phyloP scores from a whole-genome alignment of 768 basidiomycete species.

The Xerocomus spinulosus region DNA sequence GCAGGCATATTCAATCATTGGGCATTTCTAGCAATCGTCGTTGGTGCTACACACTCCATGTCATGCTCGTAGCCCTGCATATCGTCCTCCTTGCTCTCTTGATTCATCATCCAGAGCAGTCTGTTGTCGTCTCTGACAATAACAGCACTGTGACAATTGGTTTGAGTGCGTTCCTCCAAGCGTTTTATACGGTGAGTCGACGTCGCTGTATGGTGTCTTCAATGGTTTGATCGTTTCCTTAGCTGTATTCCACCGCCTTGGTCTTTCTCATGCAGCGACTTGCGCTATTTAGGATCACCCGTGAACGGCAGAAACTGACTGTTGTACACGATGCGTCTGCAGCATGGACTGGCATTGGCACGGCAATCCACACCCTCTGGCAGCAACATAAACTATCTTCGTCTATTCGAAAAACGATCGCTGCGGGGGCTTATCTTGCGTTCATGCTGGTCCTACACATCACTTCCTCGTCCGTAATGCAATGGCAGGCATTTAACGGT shows the following conservation, averaged over 20 bases:
- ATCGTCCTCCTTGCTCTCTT: background rate
- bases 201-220: background rate
- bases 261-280: no score
- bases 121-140: background rate
- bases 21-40: background rate
- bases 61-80: background rate
- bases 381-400: background rate
- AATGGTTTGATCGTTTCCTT: background rate
- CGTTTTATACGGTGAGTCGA: background rate
- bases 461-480: background rate
- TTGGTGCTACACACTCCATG: background rate
- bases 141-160: background rate
- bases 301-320: no score
- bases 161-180: background rate
- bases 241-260: background rate
- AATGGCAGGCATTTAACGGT: background rate
- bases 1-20: no score
- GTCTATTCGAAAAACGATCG: background rate
- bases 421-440: background rate
- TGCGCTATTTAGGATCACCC: no score
- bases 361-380: background rate
- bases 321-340: no score
- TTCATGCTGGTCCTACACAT: background rate
- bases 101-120: background rate
- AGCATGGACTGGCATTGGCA: no score